Evolutionary conservation across 2,329 filamentous ascomycete genomes (phyloP), one percentile per base, ranked within the genome.

Genomic region (Bipolaris oryzae): DNA sequence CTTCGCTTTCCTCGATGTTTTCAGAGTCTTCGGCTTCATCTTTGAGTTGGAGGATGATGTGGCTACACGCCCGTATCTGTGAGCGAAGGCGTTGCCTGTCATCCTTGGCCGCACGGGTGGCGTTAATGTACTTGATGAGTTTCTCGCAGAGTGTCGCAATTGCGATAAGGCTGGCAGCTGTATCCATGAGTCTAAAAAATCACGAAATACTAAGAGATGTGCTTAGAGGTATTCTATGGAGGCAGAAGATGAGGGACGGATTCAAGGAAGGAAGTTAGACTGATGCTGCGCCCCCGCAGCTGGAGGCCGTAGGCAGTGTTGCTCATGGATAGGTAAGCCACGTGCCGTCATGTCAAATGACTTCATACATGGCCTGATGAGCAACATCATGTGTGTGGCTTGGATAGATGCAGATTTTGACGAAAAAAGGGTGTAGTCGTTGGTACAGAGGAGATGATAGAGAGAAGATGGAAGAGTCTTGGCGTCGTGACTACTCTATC

Each of bases 21-120:
- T 28, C 25, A 28, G 25, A 28, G 5, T 57, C 54, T 5, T 57
- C 54, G 18, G 43, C 18, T 18, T 48, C 43, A 45, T 54, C 49
- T 31, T 50, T 45, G 9, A 55, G 21, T 21, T 47, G 11, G 16
- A 28, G 37, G n/a, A 61, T 48, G 34, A 59, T 47, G 18, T 16
- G 10, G 7, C 35, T 46, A 31, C 50, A 53, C 10, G 39, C 25
- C 18, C 48, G 49, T 18, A 63, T 35, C 34, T 41, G 31, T 7
- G 55, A 38, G n/a, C 51, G 58, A 44, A 61, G 58, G 10, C 52
- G 53, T 34, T 37, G 35, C 7, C 35, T 54, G 16, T 62, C 56
- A 11, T 71, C 70, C 50, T 61, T 62, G 11, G 63, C 43, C 3
- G 68, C 65, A 50, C 61, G 56, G 18, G 59, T 62, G 13, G 66